These are phyloP conservation scores for Emergomyces pasteurianus DNA, from an alignment of 2,329 filamentous ascomycete species.

Conservation along the genomic window DNA sequence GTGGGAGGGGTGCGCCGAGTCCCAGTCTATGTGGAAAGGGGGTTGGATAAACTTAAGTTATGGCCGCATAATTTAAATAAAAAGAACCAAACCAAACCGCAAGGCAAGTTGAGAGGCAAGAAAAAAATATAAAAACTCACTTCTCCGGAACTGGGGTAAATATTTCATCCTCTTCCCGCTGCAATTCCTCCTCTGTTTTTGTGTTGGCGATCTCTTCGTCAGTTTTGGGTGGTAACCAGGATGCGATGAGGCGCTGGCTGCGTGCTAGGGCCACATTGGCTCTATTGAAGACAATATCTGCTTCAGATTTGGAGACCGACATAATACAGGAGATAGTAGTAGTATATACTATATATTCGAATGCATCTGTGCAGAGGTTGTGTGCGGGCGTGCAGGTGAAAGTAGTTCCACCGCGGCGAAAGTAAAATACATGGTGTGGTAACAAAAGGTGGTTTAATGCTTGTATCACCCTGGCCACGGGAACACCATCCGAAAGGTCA, in stretches of 20 bases:
- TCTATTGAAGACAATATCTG: conserved; percentile 45
- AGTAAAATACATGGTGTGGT: background rate
- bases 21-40: conserved; percentile 28
- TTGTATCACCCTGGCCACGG: background rate
- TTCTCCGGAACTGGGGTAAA: conserved; percentile 43
- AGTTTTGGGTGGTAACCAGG: conserved; percentile 42
- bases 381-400: too few relatives aligned
- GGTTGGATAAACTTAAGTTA: background rate
- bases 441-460: background rate
- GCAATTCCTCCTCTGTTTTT: conserved; percentile 34
- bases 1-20: conserved; percentile 36
- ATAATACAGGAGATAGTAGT: conserved; percentile 10
- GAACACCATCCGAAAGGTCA: background rate
- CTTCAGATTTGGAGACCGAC: conserved; percentile 29
- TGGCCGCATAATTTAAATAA: background rate
- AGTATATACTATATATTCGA: too few relatives aligned
- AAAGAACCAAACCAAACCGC: too few relatives aligned
- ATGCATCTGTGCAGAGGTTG: too few relatives aligned
- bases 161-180: conserved; percentile 43
- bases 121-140: conserved; percentile 25
- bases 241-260: conserved; percentile 42
- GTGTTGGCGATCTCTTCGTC: conserved; percentile 25
- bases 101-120: too few relatives aligned
- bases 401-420: too few relatives aligned
- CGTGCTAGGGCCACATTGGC: conserved; percentile 43